Conservation (phyloP, 2,329 filamentous ascomycete species). For the Myotisia sp. region DNA sequence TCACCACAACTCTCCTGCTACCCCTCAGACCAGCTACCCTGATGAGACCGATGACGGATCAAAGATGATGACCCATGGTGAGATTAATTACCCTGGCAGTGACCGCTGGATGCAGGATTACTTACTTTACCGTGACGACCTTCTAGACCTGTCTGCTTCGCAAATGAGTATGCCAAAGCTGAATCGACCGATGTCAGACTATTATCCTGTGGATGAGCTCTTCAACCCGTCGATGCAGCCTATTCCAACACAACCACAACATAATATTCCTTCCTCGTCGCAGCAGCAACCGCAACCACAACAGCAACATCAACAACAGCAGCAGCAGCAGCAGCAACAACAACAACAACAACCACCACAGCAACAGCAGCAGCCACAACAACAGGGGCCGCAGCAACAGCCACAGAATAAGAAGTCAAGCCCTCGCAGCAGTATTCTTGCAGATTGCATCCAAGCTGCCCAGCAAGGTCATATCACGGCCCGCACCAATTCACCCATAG, state of each 20-base stretch:
- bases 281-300: conserved; percentile 30
- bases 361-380: not conserved
- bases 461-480: conserved; percentile 58
- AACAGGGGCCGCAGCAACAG: not conserved
- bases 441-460: conserved; percentile 62
- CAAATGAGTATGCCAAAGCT: conserved; percentile 53
- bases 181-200: conserved; percentile 72
- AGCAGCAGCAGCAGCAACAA: conserved; percentile 1
- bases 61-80: conserved; percentile 41
- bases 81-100: conserved; percentile 29
- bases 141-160: conserved; percentile 40
- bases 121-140: conserved; percentile 47
- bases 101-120: conserved; percentile 44
- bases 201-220: conserved; percentile 70
- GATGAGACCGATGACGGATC: conserved; percentile 40
- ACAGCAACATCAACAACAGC: conserved; percentile 9
- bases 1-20: conserved; percentile 47
- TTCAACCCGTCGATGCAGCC: conserved; percentile 43
- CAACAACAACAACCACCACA: not conserved
- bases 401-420: not conserved
- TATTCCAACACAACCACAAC: conserved; percentile 37
- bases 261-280: conserved; percentile 36
- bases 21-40: conserved; percentile 41
- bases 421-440: conserved; percentile 45
- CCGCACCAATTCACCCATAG: conserved; percentile 41